These are phyloP conservation scores for Agrocybe pediades DNA, from an alignment of 768 basidiomycete species.

Conservation along the genomic window DNA sequence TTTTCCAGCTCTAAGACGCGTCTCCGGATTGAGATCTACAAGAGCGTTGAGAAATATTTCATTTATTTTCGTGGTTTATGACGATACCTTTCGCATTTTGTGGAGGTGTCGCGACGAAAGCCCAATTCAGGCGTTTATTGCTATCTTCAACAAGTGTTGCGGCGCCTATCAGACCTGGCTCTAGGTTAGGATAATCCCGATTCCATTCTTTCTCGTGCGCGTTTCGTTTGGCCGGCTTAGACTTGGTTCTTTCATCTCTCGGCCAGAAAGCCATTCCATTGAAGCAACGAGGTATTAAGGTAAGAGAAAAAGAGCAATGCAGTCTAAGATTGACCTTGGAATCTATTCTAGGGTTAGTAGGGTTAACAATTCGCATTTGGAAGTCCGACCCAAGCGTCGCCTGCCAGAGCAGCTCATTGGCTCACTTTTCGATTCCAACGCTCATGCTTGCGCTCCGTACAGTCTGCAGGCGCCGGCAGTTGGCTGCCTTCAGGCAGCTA, in stretches of 20 bases:
- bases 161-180: slow-evolving; percentile 57
- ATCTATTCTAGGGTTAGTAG: background rate
- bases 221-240: slow-evolving; percentile 11
- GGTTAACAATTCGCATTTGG: slow-evolving; percentile 16
- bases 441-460: slow-evolving; percentile 58
- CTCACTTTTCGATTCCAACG: slow-evolving; percentile 12
- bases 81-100: slow-evolving; percentile 25
- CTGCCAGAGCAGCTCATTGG: slow-evolving; percentile 5
- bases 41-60: no score
- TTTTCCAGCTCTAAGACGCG: slow-evolving; percentile 22
- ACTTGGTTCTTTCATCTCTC: slow-evolving; percentile 41
- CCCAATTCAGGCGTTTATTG: slow-evolving; percentile 54
- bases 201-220: slow-evolving; percentile 24
- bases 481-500: slow-evolving; percentile 38
- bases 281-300: slow-evolving; percentile 11
- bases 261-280: slow-evolving; percentile 83
- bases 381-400: slow-evolving; percentile 24
- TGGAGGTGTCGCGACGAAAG: slow-evolving; percentile 31
- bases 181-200: slow-evolving; percentile 53
- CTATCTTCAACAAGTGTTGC: slow-evolving; percentile 48
- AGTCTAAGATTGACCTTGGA: background rate
- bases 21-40: background rate
- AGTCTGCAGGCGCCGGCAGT: slow-evolving; percentile 37
- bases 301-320: background rate
- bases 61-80: background rate